Conservation (phyloP, 768 basidiomycete genomes). For the Xanthoconium stramineum region DNA sequence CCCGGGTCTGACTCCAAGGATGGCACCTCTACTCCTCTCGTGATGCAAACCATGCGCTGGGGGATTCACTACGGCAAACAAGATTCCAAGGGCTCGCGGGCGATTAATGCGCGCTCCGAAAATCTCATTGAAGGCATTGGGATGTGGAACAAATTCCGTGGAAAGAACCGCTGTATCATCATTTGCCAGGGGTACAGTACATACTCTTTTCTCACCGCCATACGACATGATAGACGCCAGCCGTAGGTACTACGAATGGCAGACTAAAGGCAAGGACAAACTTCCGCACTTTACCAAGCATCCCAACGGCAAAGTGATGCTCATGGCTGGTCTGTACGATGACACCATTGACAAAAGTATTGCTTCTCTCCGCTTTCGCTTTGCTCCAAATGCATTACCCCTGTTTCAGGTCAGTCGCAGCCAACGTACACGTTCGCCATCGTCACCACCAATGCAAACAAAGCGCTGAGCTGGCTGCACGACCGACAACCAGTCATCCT, state of each 20-base stretch:
- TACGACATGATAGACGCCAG: neutral
- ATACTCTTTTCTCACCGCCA: neutral
- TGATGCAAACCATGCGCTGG: slow-evolving; percentile 88
- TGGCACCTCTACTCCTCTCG: slow-evolving; percentile 28
- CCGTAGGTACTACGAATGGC: slow-evolving; percentile 90
- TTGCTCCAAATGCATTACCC: neutral
- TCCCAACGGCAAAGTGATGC: slow-evolving; percentile 61
- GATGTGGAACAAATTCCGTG: slow-evolving; percentile 85
- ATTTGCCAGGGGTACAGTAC: slow-evolving; percentile 64
- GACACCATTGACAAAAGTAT: slow-evolving; percentile 61
- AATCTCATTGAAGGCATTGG: slow-evolving; percentile 70
- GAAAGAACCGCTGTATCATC: slow-evolving; percentile 81
- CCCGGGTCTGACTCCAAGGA: neutral
- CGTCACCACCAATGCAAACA: slow-evolving; percentile 76
- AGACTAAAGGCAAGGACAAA: slow-evolving; percentile 75
- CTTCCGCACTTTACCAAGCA: slow-evolving; percentile 80
- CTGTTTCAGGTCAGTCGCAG: slow-evolving; percentile 44
- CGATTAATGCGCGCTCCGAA: slow-evolving; percentile 89
- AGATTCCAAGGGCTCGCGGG: slow-evolving; percentile 53
- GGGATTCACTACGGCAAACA: slow-evolving; percentile 76
- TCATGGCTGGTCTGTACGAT: slow-evolving; percentile 89
- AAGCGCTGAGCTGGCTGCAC: slow-evolving; percentile 81
- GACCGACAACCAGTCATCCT: slow-evolving; percentile 88
- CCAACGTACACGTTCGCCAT: slow-evolving; percentile 83
- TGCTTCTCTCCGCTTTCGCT: neutral